Percentiles rank a stretch among this genome's conserved stretches.
phyloP scores from a whole-genome alignment of 2,329 filamentous ascomycete genomes.

The Penicillium sp. region DNA sequence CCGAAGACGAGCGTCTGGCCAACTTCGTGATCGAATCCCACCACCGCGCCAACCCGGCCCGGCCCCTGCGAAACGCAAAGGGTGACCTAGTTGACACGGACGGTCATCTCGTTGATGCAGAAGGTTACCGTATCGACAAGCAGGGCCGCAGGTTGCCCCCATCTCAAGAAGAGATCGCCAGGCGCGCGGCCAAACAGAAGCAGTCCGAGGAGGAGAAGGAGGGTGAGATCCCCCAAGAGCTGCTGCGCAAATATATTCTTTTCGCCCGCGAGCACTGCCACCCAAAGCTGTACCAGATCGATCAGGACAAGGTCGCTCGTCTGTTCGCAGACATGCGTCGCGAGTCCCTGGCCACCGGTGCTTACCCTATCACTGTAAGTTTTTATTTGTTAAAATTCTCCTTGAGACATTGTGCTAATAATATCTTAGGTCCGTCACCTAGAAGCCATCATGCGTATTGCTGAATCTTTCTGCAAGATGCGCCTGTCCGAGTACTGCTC shows the following conservation, averaged over 20 bases:
- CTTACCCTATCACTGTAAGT: slow-evolving; percentile 95
- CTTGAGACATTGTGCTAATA: slow-evolving; percentile 5
- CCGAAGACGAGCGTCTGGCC: slow-evolving; percentile 87
- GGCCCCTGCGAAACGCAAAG: slow-evolving; percentile 49
- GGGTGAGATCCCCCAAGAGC: slow-evolving; percentile 81
- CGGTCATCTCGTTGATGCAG: slow-evolving; percentile 60
- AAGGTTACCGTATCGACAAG: slow-evolving; percentile 52
- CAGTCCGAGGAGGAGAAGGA: slow-evolving; percentile 53
- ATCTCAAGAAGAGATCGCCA: slow-evolving; percentile 47
- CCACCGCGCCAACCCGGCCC: slow-evolving; percentile 76
- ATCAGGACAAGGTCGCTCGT: slow-evolving; percentile 92
- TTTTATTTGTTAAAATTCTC: not conserved
- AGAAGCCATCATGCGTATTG: slow-evolving; percentile 95
- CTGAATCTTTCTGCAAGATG: slow-evolving; percentile 95
- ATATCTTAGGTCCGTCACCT: slow-evolving; percentile 78
- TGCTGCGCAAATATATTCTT: slow-evolving; percentile 93
- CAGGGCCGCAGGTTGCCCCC: slow-evolving; percentile 38
- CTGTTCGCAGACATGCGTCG: slow-evolving; percentile 95
- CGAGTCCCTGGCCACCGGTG: slow-evolving; percentile 88
- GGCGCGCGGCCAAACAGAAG: slow-evolving; percentile 40
- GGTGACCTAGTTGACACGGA: slow-evolving; percentile 46
- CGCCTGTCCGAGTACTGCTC: slow-evolving; percentile 94
- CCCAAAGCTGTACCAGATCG: slow-evolving; percentile 94
- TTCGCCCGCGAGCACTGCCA: slow-evolving; percentile 86
- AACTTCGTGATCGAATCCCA: slow-evolving; percentile 95